phyloP scores from a whole-genome alignment of 106 monocot genomes.

The Apostasia shenzhenica region DNA sequence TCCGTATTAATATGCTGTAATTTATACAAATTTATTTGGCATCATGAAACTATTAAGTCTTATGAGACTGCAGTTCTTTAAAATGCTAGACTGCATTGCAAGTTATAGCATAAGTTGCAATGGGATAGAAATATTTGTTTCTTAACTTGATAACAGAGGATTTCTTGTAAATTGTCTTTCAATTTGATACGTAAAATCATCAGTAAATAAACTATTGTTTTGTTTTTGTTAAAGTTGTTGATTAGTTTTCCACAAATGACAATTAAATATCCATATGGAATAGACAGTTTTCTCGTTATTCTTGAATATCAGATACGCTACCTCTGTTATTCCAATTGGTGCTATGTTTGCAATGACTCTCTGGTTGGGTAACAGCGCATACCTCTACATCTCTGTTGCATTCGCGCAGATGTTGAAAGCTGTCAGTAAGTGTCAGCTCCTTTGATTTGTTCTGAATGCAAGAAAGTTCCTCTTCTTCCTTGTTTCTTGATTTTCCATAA shows the following conservation, averaged over 20 bases:
- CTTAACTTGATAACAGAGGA: no score
- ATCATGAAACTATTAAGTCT: no score
- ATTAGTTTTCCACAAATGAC: background rate
- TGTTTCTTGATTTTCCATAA: background rate
- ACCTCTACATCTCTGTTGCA: slow-evolving; percentile 96
- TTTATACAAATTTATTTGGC: no score
- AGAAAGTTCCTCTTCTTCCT: background rate
- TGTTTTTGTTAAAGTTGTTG: background rate
- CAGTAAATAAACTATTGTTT: no score
- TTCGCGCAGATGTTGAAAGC: slow-evolving; percentile 99
- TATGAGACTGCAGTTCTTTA: no score
- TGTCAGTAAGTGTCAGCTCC: slow-evolving; percentile 49
- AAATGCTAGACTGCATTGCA: no score
- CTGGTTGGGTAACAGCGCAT: slow-evolving; percentile 97
- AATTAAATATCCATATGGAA: background rate
- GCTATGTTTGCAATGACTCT: slow-evolving; percentile 99
- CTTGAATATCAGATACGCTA: slow-evolving; percentile 58
- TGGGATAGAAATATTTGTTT: no score
- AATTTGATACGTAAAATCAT: no score
- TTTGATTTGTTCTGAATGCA: background rate
- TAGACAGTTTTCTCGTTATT: background rate
- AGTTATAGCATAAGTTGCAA: no score
- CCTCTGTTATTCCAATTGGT: slow-evolving; percentile 90
- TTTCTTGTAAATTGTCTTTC: no score
- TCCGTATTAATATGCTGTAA: no score